Base-by-base conservation (phyloP, 164 flowering plant genomes). In the Litsea cubeba region DNA sequence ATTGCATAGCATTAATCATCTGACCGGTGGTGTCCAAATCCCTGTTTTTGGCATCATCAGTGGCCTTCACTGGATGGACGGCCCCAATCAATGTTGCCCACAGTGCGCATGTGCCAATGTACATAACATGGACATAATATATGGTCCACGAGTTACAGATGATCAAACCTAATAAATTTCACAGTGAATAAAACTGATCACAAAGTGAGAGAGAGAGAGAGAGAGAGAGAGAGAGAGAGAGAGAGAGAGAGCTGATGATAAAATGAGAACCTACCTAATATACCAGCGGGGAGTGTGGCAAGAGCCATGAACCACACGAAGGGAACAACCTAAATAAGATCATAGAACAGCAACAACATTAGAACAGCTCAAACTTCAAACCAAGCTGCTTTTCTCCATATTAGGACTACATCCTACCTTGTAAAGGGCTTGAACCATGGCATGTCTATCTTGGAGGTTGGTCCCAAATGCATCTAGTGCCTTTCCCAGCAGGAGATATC, bases 271-370 rank as follows among this genome's bases (percentile, higher is more conserved):
- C 17, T 79, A 90, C 95, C 95, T 57, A 90, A 77, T 70, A 87
- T 71, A 69, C 92, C 95, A 26, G 92, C 92, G 65, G 92, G 91
- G 71, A 90, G 84, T 3, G 92, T 87, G 5, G 92, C 92, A 15
- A 85, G 40, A 30, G 95, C 89, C 92, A 90, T 89, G 74, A 87
- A 89, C 87, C 89, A 90, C 50, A 89, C 92, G 70, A 64, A 90
- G 17, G 92, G 92, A 81, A 90, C 77, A 72, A 90, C 87, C 92
- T 90, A 74, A 67, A 22, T 35, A 50, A 49, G 65, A 66, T 0
- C 12, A 54, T 17, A 49, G 25, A 23, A n/a, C 71, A 68, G 15
- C 50, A 65, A 49, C 17, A 73, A 28, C 24, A 50, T 50, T 24
- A 73, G 28, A 50, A 50, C 25, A 32, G 6, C 20, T 49, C 24